Percentiles rank a stretch among this genome's conserved stretches.
These are phyloP conservation scores for Xylariaceae sp. DNA, from an alignment of 2,329 filamentous ascomycete genomes.

Conservation along the genomic window DNA sequence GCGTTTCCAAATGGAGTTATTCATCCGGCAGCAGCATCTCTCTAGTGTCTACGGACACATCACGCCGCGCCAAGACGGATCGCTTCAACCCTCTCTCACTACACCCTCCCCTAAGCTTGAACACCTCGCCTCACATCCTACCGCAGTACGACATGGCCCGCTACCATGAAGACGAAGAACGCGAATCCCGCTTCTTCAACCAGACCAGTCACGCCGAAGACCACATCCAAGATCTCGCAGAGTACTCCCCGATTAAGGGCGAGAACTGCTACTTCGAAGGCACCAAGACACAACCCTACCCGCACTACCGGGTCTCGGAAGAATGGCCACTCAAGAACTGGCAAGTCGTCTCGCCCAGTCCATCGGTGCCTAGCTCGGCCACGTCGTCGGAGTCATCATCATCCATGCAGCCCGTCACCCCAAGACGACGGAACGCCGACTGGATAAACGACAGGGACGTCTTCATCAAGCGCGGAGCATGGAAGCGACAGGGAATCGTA, in stretches of 20 bases:
- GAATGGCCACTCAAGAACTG: conserved; percentile 36
- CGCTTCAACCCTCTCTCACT: conserved; percentile 32
- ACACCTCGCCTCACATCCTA: conserved; percentile 30
- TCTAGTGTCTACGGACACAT: conserved; percentile 25
- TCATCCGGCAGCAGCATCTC: conserved; percentile 31
- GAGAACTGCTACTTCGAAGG: conserved; percentile 29
- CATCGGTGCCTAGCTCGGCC: conserved; percentile 22
- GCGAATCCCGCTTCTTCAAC: conserved; percentile 27
- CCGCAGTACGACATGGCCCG: conserved; percentile 27
- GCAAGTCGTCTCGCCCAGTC: conserved; percentile 30
- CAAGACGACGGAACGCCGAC: conserved; percentile 27
- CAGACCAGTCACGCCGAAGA: conserved; percentile 23
- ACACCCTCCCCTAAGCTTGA: conserved; percentile 32
- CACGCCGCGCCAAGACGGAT: conserved; percentile 16
- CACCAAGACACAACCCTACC: conserved; percentile 25
- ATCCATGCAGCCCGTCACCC: conserved; percentile 16
- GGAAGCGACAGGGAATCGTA: conserved; percentile 35
- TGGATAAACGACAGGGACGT: conserved; percentile 30
- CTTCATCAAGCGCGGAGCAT: conserved; percentile 33
- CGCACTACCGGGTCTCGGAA: conserved; percentile 31
- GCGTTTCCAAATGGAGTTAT: conserved; percentile 29
- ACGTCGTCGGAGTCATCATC: conserved; percentile 19
- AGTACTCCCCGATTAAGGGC: conserved; percentile 29
- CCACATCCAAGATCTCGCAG: conserved; percentile 25
- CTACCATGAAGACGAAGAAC: conserved; percentile 27